Base-by-base conservation (phyloP, 2,329 filamentous ascomycete species). In the Trichoderma lentiforme region DNA sequence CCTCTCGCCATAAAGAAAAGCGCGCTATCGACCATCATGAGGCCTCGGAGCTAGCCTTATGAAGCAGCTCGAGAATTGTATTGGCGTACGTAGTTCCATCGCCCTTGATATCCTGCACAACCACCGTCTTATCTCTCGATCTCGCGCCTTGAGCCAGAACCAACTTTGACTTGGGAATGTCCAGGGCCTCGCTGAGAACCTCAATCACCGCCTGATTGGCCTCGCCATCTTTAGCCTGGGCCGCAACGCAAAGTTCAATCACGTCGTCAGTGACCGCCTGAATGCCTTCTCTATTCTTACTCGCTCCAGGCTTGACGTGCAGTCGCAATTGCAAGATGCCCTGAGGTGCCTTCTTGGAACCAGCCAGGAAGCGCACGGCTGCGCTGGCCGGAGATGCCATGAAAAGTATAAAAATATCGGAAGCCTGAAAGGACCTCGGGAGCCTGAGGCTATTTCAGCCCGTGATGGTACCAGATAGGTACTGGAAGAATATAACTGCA, bases 121-220 rank as follows among this genome's bases (percentile, higher is more conserved):
- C 81, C 14, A 92, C 79, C 0, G 86, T 90, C 81, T 93, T 94
- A 57, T 91, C 87, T 71, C 87, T 85, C 24, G 88, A 90, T 78
- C 90, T 93, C 68, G 86, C 78, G 0, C 91, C 91, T 18, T 88
- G 88, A 14, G 86, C 85, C 53, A 93, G 86, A 57, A 87, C 83
- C 1, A 93, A 80, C 73, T 89, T 85, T 1, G 91, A 90, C 77
- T 91, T 92, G 34, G 91, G 87, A 7, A 91, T 82, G 2, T 84
- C 83, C 3, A 93, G 83, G 6, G 85, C 84, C 77, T 88, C 82
- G 74, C 90, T 90, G 70, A 94, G 81, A 5, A 93, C 81, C 47
- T 86, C 83, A 63, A 89, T 81, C 3, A 92, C 89, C 5, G 91
- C 91, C 77, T 87, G 87, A 77, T 93, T 93, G 6, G 91, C 88